A percentile compares a stretch with the other conserved stretches of the same genome.
phyloP scores from a whole-genome alignment of 768 basidiomycete genomes.

The Hericium erinaceus region DNA sequence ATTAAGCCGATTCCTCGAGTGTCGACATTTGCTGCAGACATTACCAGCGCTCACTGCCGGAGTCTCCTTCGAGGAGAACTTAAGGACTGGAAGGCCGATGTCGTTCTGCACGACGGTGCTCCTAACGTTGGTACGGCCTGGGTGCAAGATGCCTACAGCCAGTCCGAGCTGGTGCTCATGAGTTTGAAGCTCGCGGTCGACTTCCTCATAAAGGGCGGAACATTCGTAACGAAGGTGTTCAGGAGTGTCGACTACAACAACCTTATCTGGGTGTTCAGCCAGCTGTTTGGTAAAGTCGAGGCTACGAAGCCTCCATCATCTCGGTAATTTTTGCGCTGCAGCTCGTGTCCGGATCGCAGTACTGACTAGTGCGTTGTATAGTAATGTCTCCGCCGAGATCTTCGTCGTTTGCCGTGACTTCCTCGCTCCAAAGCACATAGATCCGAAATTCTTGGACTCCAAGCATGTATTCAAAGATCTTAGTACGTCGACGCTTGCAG shows the following conservation, averaged over 20 bases:
- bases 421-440: conserved; percentile 89
- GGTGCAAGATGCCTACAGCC: conserved; percentile 97
- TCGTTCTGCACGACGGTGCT: conserved; percentile 97
- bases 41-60: conserved; percentile 88
- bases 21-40: conserved; percentile 87
- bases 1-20: conserved; percentile 94
- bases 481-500: conserved; percentile 34
- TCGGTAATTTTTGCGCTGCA: conserved; percentile 39
- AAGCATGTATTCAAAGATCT: conserved; percentile 97
- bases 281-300: conserved; percentile 92
- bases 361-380: conserved; percentile 20
- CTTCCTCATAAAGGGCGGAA: conserved; percentile 87
- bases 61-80: conserved; percentile 77
- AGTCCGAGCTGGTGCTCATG: conserved; percentile 94
- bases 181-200: conserved; percentile 92
- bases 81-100: conserved; percentile 98
- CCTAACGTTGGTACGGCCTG: conserved; percentile 99
- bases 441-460: conserved; percentile 96
- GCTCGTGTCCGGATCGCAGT: background rate
- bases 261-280: conserved; percentile 97
- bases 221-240: conserved; percentile 97
- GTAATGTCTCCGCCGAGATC: conserved; percentile 98
- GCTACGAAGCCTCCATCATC: conserved; percentile 98
- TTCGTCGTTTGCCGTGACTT: conserved; percentile 97
- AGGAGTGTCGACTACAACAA: conserved; percentile 97